These are phyloP conservation scores for Umbellularia californica DNA, from an alignment of 164 flowering plant species.

Conservation along the genomic window DNA sequence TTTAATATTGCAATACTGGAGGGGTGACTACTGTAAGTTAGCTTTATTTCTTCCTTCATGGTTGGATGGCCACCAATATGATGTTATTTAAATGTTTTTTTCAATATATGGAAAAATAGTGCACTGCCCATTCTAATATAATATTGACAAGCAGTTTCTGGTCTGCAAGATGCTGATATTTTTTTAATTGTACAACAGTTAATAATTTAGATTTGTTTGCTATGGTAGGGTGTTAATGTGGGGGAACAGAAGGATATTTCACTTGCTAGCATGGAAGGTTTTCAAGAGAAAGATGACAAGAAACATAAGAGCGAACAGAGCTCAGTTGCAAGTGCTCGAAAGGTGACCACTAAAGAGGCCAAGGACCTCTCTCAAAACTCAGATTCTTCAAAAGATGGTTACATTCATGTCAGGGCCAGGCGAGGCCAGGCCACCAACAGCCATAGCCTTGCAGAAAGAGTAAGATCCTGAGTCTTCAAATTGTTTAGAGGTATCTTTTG, in stretches of 20 bases:
- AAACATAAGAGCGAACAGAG: conserved; percentile 41
- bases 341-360: conserved; percentile 49
- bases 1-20: too few species aligned
- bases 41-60: not conserved
- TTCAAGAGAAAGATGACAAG: conserved; percentile 48
- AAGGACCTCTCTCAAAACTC: conserved; percentile 52
- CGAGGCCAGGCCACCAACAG: conserved; percentile 98
- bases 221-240: conserved; percentile 31
- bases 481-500: not conserved
- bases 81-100: too few species aligned
- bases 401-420: conserved; percentile 86
- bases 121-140: not conserved
- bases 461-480: conserved; percentile 14
- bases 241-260: conserved; percentile 39
- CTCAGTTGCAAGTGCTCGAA: conserved; percentile 29
- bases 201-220: conserved; percentile 5
- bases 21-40: not conserved
- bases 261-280: conserved; percentile 29
- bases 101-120: not conserved
- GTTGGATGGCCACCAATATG: not conserved
- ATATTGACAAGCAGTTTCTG: not conserved
- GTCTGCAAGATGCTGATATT: conserved; percentile 6
- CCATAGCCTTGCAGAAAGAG: conserved; percentile 99
- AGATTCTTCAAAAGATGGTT: conserved; percentile 62
- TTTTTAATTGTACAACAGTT: not conserved